Conservation (phyloP, 805 yeast species). For the Naumovozyma dairenensis region DNA sequence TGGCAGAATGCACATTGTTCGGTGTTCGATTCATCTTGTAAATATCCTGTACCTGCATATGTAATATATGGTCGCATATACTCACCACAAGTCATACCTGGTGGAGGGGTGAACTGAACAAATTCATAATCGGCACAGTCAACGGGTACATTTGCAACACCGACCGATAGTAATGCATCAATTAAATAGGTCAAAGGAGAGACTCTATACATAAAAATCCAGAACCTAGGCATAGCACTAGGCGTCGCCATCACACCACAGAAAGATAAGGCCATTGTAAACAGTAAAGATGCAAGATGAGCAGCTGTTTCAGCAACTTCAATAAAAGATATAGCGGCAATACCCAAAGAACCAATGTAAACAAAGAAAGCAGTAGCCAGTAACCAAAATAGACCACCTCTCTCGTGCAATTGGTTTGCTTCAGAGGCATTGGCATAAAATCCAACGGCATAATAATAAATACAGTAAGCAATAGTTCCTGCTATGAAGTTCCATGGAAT, state of each 20-base stretch:
- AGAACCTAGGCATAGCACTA: constrained; percentile 56
- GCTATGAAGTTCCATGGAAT: constrained; percentile 52
- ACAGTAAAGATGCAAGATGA: constrained; percentile 45
- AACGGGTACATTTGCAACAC: constrained; percentile 43
- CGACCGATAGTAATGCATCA: constrained; percentile 43
- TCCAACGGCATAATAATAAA: constrained; percentile 67
- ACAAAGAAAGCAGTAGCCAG: constrained; percentile 39
- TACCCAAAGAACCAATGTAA: constrained; percentile 50
- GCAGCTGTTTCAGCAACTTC: constrained; percentile 57
- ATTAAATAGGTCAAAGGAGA: constrained; percentile 65
- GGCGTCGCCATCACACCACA: constrained; percentile 71
- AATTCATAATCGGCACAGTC: constrained; percentile 42
- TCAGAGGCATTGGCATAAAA: constrained; percentile 53
- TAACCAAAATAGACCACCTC: constrained; percentile 51
- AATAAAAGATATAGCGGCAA: constrained; percentile 47
- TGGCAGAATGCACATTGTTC: constrained; percentile 50
- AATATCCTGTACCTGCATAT: constrained; percentile 36
- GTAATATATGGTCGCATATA: constrained; percentile 36
- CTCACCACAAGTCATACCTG: constrained; percentile 48
- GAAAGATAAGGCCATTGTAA: constrained; percentile 56
- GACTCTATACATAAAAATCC: constrained; percentile 73
- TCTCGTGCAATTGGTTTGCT: constrained; percentile 36
- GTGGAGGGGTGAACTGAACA: constrained; percentile 41
- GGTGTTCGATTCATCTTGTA: constrained; percentile 40
- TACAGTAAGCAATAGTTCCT: constrained; percentile 53